Base-by-base conservation (phyloP, 2,329 filamentous ascomycete species). In the Nemania sp. region DNA sequence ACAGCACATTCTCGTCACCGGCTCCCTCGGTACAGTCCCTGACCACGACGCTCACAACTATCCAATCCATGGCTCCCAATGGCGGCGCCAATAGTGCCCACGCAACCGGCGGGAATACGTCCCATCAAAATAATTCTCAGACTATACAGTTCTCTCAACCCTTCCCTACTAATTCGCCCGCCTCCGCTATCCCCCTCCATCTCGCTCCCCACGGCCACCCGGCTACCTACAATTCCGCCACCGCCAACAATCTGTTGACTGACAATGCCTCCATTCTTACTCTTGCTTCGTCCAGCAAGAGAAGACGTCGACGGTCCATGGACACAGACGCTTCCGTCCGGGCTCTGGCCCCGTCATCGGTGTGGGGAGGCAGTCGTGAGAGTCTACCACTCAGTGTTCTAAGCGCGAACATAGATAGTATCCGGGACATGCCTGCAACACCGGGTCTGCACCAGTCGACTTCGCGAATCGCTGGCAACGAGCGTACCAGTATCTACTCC, bases 191-290 rank as follows among this genome's bases (percentile, higher is more conserved):
- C 40, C 89, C 89, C 2, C 76, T 86, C 3, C 87, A 91, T 70
- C 76, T 90, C 23, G 81, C 78, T 1, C 83, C 65, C 5, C 57
- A 64, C 12, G 68, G 75, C 46, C 80, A 86, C 62, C 88, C 88
- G 2, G 82, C 84, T 5, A 92, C 88, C 0, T 93, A 93, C 70
- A 82, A 79, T 45, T 83, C 81, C n/a, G 89, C 89, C 1, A 93
- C 88, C 0, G 89, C 90, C 47, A 91, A 92, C 72, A 90, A 90
- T 64, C 79, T 93, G 5, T 76, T 93, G 28, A 91, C 88, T 1
- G 90, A 95, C 70, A 90, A 95, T 68, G 90, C 90, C 19, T 93
- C 89, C 22, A 92, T 95, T 62, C 74, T 95, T 56, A 95, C 90
- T 0, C 78, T 95, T 12, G 90, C 90, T 2, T 93, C 89, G 3